Evolutionary conservation across 331 rosid genomes (phyloP), one percentile per base, ranked within the genome.

Genomic region (Pyrus hybrid): DNA sequence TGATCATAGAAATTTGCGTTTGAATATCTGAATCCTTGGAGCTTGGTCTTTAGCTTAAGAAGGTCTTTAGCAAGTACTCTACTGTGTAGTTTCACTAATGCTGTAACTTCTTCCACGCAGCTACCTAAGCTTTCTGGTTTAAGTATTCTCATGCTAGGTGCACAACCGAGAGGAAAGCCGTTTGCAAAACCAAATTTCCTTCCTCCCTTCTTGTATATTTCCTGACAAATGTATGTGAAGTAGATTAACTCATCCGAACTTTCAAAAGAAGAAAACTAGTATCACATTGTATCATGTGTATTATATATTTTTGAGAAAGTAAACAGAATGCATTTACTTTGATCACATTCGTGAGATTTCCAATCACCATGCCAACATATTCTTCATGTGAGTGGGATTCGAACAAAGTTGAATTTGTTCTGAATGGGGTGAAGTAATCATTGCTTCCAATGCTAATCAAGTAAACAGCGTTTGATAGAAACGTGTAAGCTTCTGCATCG

Each of bases 361-460:
- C 85, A 13, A 86, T 79, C 33, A 90, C 91, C 82, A 86, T 76
- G 18, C 65, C 74, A 4, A 83, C 86, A 8, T 79, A 87, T 71
- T 86, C 63, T 68, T 67, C 28, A n/a, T 21, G 73, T 16, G 88
- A 22, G 56, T 77, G 35, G 18, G 80, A 57, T 18, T 63, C 45
- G 18, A 53, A 53, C 45, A 79, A 53, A 13, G 43, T 57, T 4
- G 83, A 60, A 8, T 74, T 81, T 26, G 29, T 8, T 14, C 4
- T 3, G 43, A 71, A 80, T 16, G 78, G 49, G 7, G 41, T 43
- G 9, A 13, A 9, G 61, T 87, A 91, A 62, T 91, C 96, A 62
- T 88, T 91, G 68, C n/a, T 23, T 76, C 91, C 91, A 0, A 86
- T 67, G 71, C 62, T 76, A 25, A 88, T 58, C 63, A 91, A 60